phyloP scores from a whole-genome alignment of 208 protist species.

The Leishmania braziliensis region DNA sequence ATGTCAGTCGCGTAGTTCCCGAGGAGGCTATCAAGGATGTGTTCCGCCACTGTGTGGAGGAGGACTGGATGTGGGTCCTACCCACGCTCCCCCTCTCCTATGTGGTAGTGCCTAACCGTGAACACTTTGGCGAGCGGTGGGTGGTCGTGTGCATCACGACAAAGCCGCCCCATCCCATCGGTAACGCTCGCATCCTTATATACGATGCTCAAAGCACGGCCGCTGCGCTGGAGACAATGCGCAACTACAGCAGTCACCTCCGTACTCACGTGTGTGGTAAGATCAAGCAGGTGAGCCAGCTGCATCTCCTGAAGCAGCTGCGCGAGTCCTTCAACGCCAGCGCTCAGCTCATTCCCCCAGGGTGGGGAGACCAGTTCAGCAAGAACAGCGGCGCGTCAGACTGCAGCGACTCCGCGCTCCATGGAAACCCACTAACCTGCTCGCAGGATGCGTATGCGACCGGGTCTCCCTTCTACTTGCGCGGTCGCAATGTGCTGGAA shows the following conservation, averaged over 20 bases:
- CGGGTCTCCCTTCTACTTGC: constrained; percentile 57
- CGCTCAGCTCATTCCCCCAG: constrained; percentile 70
- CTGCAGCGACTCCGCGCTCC: background rate
- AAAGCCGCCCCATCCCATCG: constrained; percentile 22
- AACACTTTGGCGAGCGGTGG: constrained; percentile 59
- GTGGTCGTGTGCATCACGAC: constrained; percentile 61
- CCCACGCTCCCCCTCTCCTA: constrained; percentile 37
- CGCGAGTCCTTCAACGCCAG: constrained; percentile 82
- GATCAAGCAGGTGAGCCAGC: constrained; percentile 75
- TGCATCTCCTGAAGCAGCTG: constrained; percentile 85
- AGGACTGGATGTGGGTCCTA: constrained; percentile 83
- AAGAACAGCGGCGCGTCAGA: constrained; percentile 1
- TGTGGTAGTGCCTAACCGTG: constrained; percentile 54
- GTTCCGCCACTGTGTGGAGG: constrained; percentile 66
- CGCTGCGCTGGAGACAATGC: constrained; percentile 16
- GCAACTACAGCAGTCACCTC: constrained; percentile 39
- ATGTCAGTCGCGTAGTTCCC: constrained; percentile 53
- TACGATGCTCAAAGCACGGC: constrained; percentile 37
- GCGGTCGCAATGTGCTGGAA: constrained; percentile 62
- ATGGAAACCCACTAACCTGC: constrained; percentile 1
- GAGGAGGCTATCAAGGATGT: constrained; percentile 56
- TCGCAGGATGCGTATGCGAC: background rate
- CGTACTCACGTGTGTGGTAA: constrained; percentile 62
- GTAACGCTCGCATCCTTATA: constrained; percentile 46
- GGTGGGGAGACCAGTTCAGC: constrained; percentile 87